A percentile compares a stretch with the other conserved stretches of the same genome.
Evolutionary conservation across 148 eudicot species (phyloP).

Genomic region (Vaccinium macrocarpon): DNA sequence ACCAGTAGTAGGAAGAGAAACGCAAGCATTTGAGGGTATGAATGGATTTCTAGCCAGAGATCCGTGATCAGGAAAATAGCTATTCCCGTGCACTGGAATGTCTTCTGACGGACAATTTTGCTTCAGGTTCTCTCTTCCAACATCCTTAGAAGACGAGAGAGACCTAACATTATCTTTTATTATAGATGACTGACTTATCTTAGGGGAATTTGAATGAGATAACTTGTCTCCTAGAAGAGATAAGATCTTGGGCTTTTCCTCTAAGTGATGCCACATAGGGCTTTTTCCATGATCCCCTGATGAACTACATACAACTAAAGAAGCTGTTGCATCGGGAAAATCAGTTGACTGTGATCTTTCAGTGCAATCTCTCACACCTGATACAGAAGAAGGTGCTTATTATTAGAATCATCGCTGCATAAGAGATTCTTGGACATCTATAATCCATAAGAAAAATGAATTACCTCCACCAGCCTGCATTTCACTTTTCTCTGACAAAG

Average conservation of each 20-base stretch:
- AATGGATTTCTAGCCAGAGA: constrained; percentile 26
- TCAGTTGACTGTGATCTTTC: constrained; percentile 28
- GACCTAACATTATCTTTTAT: constrained; percentile 29
- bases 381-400: constrained; percentile 34
- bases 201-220: constrained; percentile 24
- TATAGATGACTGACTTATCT: constrained; percentile 25
- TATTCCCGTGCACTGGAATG: constrained; percentile 18
- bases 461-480: constrained; percentile 45
- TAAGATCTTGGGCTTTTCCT: constrained; percentile 21
- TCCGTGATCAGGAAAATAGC: constrained; percentile 18
- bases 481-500: constrained; percentile 28
- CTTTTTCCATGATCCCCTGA: constrained; percentile 27
- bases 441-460: constrained; percentile 17
- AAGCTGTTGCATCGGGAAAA: constrained; percentile 22
- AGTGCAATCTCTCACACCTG: constrained; percentile 44
- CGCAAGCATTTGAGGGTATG: constrained; percentile 20
- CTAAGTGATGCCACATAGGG: constrained; percentile 14
- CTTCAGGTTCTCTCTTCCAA: constrained; percentile 29
- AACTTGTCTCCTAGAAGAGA: constrained; percentile 23
- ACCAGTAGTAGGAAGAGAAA: constrained; percentile 17
- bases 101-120: constrained; percentile 28
- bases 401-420: constrained; percentile 30
- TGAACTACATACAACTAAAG: constrained; percentile 18
- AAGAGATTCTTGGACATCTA: constrained; percentile 20
- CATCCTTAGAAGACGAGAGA: constrained; percentile 25